phyloP scores from a whole-genome alignment of 768 basidiomycete genomes.

The Mycena vulgaris region DNA sequence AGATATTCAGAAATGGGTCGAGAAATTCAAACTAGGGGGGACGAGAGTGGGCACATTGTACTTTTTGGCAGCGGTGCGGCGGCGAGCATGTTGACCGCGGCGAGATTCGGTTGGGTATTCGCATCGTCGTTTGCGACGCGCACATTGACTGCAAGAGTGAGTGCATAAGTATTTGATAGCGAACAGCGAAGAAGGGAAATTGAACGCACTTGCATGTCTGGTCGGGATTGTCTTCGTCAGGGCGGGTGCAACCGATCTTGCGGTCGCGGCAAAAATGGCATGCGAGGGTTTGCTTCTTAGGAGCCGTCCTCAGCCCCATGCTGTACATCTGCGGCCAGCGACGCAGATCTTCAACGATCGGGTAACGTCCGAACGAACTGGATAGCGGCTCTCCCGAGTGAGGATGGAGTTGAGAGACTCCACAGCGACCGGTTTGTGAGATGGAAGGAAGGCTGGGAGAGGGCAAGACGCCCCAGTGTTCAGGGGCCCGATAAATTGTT shows the following conservation, averaged over 20 bases:
- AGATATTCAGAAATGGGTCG: too few relatives aligned
- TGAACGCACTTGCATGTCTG: slow-evolving; percentile 12
- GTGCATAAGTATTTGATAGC: not conserved
- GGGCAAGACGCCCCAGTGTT: not conserved
- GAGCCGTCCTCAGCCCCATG: not conserved
- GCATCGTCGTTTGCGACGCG: not conserved
- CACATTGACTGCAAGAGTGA: not conserved
- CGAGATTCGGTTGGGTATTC: not conserved
- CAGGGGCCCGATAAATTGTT: not conserved
- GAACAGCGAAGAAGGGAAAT: not conserved
- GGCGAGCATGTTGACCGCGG: not conserved
- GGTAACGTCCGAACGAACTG: not conserved
- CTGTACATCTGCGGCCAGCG: not conserved
- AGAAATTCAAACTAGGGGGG: slow-evolving; percentile 36
- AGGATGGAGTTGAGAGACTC: not conserved
- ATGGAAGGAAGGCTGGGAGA: not conserved
- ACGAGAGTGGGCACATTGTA: not conserved
- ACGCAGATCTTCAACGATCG: not conserved
- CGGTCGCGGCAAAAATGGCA: slow-evolving; percentile 5
- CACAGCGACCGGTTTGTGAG: not conserved
- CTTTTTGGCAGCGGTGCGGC: not conserved
- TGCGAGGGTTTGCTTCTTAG: not conserved
- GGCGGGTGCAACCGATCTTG: slow-evolving; percentile 11
- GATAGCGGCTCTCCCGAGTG: not conserved
- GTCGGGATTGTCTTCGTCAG: not conserved